These are phyloP conservation scores for Fulvia fulva DNA, from an alignment of 2,329 filamentous ascomycete genomes.

Conservation along the genomic window DNA sequence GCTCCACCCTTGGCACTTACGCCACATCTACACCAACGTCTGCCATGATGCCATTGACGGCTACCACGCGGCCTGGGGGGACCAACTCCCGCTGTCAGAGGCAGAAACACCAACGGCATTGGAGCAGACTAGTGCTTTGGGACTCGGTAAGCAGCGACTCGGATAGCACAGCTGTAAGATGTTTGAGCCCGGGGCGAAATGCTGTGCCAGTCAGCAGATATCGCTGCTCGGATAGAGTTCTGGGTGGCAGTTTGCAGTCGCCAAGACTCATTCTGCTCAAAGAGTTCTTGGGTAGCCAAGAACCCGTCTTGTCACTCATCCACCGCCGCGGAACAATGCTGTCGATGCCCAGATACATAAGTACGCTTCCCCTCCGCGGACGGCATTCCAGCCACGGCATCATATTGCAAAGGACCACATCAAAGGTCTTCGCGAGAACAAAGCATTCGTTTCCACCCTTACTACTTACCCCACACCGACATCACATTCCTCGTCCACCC, in stretches of 20 bases:
- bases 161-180: neutral
- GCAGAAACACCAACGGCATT: neutral
- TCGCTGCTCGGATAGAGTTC: neutral
- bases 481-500: constrained; percentile 8
- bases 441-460: neutral
- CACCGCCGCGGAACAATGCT: neutral
- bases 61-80: neutral
- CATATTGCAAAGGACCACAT: neutral
- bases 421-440: neutral
- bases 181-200: neutral
- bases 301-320: neutral
- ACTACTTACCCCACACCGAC: neutral
- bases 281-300: neutral
- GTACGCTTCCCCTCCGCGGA: neutral
- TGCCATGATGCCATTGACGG: neutral
- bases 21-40: neutral
- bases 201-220: neutral
- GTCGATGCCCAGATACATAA: neutral
- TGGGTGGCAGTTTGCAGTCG: neutral
- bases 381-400: neutral
- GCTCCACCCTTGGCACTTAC: neutral
- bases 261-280: neutral
- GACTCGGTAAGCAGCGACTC: neutral
- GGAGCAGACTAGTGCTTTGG: neutral
- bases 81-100: neutral